Base-by-base conservation (phyloP, 768 basidiomycete species). In the Artomyces pyxidatus region DNA sequence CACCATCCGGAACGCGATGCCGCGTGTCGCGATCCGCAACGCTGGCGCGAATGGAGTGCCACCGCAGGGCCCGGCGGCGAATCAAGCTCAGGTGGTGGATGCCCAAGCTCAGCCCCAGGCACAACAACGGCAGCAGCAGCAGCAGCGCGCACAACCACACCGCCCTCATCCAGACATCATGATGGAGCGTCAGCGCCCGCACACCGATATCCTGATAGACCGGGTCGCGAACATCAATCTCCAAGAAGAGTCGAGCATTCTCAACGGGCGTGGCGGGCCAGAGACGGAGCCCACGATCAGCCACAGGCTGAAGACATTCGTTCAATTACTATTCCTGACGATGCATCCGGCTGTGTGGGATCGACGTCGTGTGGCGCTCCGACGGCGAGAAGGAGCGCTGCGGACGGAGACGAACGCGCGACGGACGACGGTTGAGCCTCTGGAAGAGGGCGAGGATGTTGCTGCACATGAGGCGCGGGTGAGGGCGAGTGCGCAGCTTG, bases 271-370 rank as follows among this genome's bases (percentile, higher is more conserved):
- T 37, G 43, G 39, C 1, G 39, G 39, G n/a, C 47, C 54, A 23
- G n/a, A 35, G 14, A 23, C 40, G 17, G 19, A n/a, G 25, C 49
- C 45, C 7, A 45, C 46, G 10, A 3, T 45, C 9, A 42, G 35
- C 9, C 47, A 47, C 29, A 45, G 54, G 39, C 40, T 57, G 46
- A 48, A 51, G 27, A 51, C 56, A 22, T 57, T 57, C 26, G 1
- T 52, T 3, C 32, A 45, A 19, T 16, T 57, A 37, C 28, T 57
- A 22, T 11, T 51, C 46, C 28, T 55, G 26, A 57, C 56, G 26
- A 45, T 51, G 26, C 50, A 54, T 42, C 56, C 56, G 6, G 56
- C 56, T 1, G n/a, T 55, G 21, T 57, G 56, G 56, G 50, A 57
- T 10, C 56, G 56, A 6, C 56, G 56, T 12, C 56, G 56, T n/a